Evolutionary conservation across 805 yeast species (phyloP).

Genomic region (Ogataea minuta): DNA sequence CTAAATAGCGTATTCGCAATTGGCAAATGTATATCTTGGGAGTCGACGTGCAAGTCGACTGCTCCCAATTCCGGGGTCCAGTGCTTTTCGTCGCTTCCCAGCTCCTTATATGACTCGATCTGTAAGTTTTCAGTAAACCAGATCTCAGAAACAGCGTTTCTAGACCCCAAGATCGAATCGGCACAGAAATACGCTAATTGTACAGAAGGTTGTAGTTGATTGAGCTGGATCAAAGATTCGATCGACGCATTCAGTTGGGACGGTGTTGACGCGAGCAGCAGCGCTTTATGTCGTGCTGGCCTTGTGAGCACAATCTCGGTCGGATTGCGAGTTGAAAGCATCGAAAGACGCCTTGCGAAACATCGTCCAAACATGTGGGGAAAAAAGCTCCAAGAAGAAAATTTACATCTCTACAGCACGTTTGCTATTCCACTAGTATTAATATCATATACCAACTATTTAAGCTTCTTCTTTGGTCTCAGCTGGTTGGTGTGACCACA

Average conservation of each 20-base stretch:
- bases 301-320: neutral
- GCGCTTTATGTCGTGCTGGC: constrained; percentile 17
- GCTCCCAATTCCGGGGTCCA: constrained; percentile 2
- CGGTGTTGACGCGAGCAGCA: constrained; percentile 32
- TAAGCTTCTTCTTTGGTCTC: constrained; percentile 99
- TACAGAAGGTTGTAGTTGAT: constrained; percentile 9
- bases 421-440: constrained; percentile 13
- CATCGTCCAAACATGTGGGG: neutral
- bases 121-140: constrained; percentile 25
- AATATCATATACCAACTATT: constrained; percentile 54
- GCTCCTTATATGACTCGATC: constrained; percentile 4
- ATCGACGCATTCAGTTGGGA: constrained; percentile 23
- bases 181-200: constrained; percentile 28
- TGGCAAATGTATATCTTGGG: constrained; percentile 1
- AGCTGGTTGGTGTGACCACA: constrained; percentile 99
- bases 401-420: constrained; percentile 1
- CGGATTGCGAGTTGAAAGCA: constrained; percentile 27
- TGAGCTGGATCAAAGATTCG: constrained; percentile 13
- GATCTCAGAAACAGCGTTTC: constrained; percentile 29
- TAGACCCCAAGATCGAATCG: constrained; percentile 27
- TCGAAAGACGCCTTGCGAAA: constrained; percentile 11
- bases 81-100: neutral
- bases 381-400: neutral
- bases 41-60: constrained; percentile 1
- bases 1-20: constrained; percentile 30